Evolutionary conservation across 176 grass and related monocot species (phyloP), one percentile per base, ranked within the genome.

Genomic region (Cenchrus purpureus): DNA sequence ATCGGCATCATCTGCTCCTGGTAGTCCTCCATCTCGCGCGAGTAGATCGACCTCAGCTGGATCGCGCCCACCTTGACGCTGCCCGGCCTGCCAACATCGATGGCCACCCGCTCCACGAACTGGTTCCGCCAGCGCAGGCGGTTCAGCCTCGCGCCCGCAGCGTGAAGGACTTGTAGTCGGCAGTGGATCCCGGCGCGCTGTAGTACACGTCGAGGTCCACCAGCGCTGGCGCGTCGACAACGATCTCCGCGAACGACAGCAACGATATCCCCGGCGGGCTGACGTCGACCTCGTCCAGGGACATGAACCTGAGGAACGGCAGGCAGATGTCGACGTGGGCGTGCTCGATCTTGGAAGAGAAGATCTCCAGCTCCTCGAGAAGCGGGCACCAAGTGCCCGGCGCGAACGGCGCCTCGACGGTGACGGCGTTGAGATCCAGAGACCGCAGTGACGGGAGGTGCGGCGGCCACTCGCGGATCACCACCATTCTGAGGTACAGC

Each of bases 1-100:
- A 73, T 83, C 5, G 25, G 42, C 55, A 73, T 83, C 68, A 83
- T 73, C 68, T 62, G 81, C 40, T 32, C 43, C 22, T 10, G 15
- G 55, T 14, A 73, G 10, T 10, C 0, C 68, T 46, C 5, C 14
- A 83, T 61, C 15, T 50, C 14, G 6, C 79, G 49, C 0, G 2
- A 25, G 79, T n/a, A 49, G 40, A 62, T 9, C 43, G 56, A 62
- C 15, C 1, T 62, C 10, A 83, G 19, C 55, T 8, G 5, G 57
- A 83, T 83, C 25, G 0, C 4, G 1, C 68, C 68, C 0, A 0
- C 0, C 22, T 8, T 20, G 55, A 83, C 55, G 42, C 68, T 51
- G 42, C 68, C 68, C 3, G 81, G 68, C 43, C 2, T 60, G 8
- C 80, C 80, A 25, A 82, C 68, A 13, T 82, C 42, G 10, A 83